phyloP scores from a whole-genome alignment of 179 eudicot genomes.

The Spinacia oleracea region DNA sequence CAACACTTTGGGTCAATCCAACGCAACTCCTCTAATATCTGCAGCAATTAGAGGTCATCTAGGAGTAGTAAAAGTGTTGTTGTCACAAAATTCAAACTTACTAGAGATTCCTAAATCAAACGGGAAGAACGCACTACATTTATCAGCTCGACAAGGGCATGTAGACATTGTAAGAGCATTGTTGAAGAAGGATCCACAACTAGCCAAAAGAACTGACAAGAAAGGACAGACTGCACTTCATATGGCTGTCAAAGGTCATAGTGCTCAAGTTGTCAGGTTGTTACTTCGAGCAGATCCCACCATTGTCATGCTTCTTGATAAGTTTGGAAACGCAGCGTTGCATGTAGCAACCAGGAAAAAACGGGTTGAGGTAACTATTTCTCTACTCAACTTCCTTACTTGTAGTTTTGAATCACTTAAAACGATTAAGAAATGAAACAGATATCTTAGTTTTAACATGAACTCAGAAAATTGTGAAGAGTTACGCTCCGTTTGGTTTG shows the following conservation, averaged over 20 bases:
- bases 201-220: conserved; percentile 65
- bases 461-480: too few species aligned
- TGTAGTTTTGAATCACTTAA: too few species aligned
- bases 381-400: neutral
- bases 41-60: conserved; percentile 71
- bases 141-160: conserved; percentile 73
- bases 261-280: conserved; percentile 57
- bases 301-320: conserved; percentile 64
- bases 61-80: conserved; percentile 54
- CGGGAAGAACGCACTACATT: conserved; percentile 79
- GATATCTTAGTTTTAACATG: too few species aligned
- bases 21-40: conserved; percentile 71
- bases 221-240: conserved; percentile 87
- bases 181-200: conserved; percentile 51
- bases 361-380: conserved; percentile 50
- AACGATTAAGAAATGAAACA: too few species aligned
- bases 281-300: conserved; percentile 65
- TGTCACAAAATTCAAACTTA: conserved; percentile 50
- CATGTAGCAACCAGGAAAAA: conserved; percentile 80
- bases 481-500: too few species aligned
- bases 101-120: conserved; percentile 53
- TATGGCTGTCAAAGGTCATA: conserved; percentile 83
- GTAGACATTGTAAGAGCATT: conserved; percentile 60
- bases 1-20: conserved; percentile 58
- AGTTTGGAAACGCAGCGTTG: conserved; percentile 65